These are phyloP conservation scores for Rubus parviflorus DNA, from an alignment of 306 rosid genomes.

Conservation along the genomic window DNA sequence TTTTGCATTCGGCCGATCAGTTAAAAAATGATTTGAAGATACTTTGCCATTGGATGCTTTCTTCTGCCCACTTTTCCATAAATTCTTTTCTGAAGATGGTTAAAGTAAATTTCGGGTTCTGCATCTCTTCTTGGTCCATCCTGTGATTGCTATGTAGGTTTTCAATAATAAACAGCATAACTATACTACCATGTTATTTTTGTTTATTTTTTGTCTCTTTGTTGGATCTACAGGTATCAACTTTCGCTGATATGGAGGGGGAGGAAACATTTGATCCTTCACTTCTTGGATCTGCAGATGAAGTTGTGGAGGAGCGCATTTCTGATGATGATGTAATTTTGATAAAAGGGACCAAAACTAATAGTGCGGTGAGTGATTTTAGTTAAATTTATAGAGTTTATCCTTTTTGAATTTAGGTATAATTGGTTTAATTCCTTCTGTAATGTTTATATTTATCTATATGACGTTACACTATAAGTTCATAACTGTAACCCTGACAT, in stretches of 20 bases:
- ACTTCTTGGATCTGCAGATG: conserved; percentile 88
- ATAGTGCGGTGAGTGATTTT: conserved; percentile 72
- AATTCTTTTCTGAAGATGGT: background rate
- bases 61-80: background rate
- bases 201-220: conserved; percentile 15
- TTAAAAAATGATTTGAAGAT: background rate
- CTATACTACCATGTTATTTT: background rate
- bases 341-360: conserved; percentile 90
- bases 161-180: background rate
- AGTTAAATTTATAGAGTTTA: background rate
- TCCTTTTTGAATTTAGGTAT: background rate
- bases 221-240: conserved; percentile 64
- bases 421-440: background rate
- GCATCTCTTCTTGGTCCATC: background rate
- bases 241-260: conserved; percentile 99
- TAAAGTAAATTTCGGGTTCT: background rate
- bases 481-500: background rate
- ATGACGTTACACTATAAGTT: background rate
- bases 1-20: background rate
- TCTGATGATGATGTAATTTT: conserved; percentile 82
- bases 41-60: background rate
- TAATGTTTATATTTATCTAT: background rate
- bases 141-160: background rate
- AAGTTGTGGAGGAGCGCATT: conserved; percentile 96
- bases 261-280: conserved; percentile 97